These are phyloP conservation scores for Clonostachys byssicola DNA, from an alignment of 2,329 filamentous ascomycete genomes.

Conservation along the genomic window DNA sequence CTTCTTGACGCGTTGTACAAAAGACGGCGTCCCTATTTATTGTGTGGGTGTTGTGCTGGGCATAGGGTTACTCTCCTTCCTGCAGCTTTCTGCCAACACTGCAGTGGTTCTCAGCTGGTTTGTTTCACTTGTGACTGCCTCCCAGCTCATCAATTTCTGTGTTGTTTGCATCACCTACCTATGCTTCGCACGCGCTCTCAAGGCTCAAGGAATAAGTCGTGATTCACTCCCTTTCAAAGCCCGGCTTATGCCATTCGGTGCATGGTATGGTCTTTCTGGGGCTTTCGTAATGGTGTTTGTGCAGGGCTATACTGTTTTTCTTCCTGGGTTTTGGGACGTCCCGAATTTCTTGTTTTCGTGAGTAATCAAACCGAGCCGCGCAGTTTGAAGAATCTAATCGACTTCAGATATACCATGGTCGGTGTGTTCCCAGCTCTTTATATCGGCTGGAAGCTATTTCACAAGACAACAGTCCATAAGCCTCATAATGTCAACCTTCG, in stretches of 20 bases:
- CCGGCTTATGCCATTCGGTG: conserved; percentile 54
- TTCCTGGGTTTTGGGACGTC: conserved; percentile 47
- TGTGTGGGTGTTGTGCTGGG: conserved; percentile 49
- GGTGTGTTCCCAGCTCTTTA: conserved; percentile 49
- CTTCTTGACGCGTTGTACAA: conserved; percentile 54
- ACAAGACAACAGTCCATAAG: conserved; percentile 49
- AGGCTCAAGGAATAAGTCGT: conserved; percentile 48
- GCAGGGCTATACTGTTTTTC: conserved; percentile 52
- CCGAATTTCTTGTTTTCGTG: conserved; percentile 34
- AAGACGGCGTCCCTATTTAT: conserved; percentile 57
- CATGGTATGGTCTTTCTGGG: conserved; percentile 37
- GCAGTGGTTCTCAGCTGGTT: conserved; percentile 49
- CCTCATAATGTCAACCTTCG: conserved; percentile 57
- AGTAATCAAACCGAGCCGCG: not conserved
- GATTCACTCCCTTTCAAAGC: conserved; percentile 51
- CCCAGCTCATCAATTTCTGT: conserved; percentile 59
- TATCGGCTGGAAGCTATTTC: conserved; percentile 58
- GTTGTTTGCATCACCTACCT: conserved; percentile 42
- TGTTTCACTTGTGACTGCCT: conserved; percentile 51
- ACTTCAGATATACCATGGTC: conserved; percentile 61
- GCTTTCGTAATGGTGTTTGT: conserved; percentile 38
- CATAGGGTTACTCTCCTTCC: conserved; percentile 48
- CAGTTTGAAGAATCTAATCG: conserved; percentile 6
- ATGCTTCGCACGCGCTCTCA: conserved; percentile 44
- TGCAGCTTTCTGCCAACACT: conserved; percentile 43